Evolutionary conservation across 306 rosid genomes (phyloP), one percentile per base, ranked within the genome.

Genomic region (Lathyrus aphaca): DNA sequence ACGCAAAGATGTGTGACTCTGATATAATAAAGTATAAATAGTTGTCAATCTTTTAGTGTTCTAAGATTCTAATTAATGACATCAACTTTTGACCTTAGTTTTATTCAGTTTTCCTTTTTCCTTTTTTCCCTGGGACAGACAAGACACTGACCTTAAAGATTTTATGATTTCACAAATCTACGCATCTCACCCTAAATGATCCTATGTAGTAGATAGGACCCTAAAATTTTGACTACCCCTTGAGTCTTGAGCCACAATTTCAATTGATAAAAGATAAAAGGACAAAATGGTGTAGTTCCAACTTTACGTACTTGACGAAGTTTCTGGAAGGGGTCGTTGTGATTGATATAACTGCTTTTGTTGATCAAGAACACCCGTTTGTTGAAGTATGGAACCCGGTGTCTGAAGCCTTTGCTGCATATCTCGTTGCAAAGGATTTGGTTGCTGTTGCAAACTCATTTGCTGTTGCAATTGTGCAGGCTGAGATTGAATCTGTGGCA

Each of bases 401-500:
- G 75, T 80, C 73, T 87, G 99, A 78, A 95, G 87, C 80, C 97
- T 89, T 74, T 87, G 98, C 67, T 81, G 96, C 86, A 94, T 75
- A 69, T 93, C 98, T 61, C 96, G 89, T 69, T 89, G 87, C 60
- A 93, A 75, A 44, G 82, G 58, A 78, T 87, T 91, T 38, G 89
- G 70, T 75, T 90, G 96, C 83, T 86, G 98, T 61, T 86, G 98
- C 85, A 92, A 60, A 80, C 89, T 83, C 72, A 89, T 55, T 69
- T 85, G 96, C 74, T 82, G 96, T 81, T 85, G 98, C 80, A 90
- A 74, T 81, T 90, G 98, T n/a, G 87, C 21, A 74, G 97, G 82
- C 78, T 93, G 98, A 59, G 96, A 86, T 55, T 89, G 97, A 80
- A 90, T 80, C 81, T 87, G 97, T 32, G 97, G 83, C 82, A 94